Base-by-base conservation (phyloP, 768 basidiomycete genomes). In the Serendipita vermifera region DNA sequence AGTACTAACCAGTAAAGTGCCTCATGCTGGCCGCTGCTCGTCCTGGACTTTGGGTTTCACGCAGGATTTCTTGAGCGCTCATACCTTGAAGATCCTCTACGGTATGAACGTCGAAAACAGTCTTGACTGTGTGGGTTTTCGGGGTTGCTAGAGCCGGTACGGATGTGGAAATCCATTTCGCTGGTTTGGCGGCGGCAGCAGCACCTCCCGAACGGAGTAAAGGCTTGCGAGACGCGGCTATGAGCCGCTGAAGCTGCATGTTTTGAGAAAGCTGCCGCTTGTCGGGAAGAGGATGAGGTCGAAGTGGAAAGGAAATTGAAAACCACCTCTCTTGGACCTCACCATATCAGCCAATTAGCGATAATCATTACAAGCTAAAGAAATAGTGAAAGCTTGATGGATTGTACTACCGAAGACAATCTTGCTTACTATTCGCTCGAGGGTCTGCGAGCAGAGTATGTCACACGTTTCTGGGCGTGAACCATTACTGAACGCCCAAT, bases 61-160 rank as follows among this genome's bases (percentile, higher is more conserved):
- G 74, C 58, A 98, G 69, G 64, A 96, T 85, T 58, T 94, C 83
- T 7, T 80, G 70, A 1, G 89, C 86, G 58, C 77, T 72, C 74
- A 91, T 75, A 35, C 81, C 80, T 60, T 92, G 88, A 56, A 92
- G 69, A 70, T 90, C 90, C 69, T 92, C 89, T 46, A 88, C 87
- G 13, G 80, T 75, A 62, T 87, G 83, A 48, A 79, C 79, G 54
- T 83, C 80, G 6, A 57, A 51, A 15, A 53, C 29, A 26, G 56
- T 31, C 32, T 57, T 57, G 46, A 57, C 46, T 6, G 55, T 35
- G 55, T 5, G 60, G 24, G 56, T 5, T 11, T 20, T 14, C 20
- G 31, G 54, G 31, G 22, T 55, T 33, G 54, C 33, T 14, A 35
- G 54, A 27, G 54, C 31, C 36, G 36, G 33, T 1, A 35, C 3